Evolutionary conservation across 768 basidiomycete species (phyloP).

Genomic region (Rhizopogon sp.): DNA sequence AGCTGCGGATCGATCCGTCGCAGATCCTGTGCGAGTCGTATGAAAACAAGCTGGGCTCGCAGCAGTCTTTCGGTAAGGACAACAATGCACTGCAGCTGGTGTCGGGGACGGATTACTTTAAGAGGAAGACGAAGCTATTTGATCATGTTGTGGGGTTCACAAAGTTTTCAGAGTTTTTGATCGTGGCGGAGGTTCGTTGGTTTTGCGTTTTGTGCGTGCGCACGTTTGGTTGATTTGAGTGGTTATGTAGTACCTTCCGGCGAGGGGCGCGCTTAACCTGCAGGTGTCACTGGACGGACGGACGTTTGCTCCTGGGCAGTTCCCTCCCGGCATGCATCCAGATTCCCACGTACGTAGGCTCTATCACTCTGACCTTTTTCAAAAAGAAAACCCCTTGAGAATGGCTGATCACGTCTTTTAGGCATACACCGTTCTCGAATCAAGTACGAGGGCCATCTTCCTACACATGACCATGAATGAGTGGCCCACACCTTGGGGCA

Average conservation of each 20-base stretch:
- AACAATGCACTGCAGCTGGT: conserved; percentile 79
- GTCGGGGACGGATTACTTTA: conserved; percentile 70
- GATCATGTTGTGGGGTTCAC: conserved; percentile 90
- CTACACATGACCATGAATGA: conserved; percentile 93
- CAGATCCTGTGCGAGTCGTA: conserved; percentile 94
- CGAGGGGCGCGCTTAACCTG: conserved; percentile 62
- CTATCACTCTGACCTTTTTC: background rate
- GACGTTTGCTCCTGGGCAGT: conserved; percentile 78
- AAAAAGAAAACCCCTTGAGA: background rate
- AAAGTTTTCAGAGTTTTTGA: conserved; percentile 93
- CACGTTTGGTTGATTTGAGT: conserved; percentile 12
- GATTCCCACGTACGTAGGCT: conserved; percentile 73
- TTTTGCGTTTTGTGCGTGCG: background rate
- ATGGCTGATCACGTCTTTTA: conserved; percentile 20
- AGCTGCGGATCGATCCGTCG: conserved; percentile 73
- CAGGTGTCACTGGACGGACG: conserved; percentile 92
- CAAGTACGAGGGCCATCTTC: conserved; percentile 89
- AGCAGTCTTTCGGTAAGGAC: conserved; percentile 45
- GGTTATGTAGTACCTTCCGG: conserved; percentile 41
- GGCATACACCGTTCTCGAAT: conserved; percentile 95
- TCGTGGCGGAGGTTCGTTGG: conserved; percentile 82
- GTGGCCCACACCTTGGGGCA: conserved; percentile 74
- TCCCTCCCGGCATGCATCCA: conserved; percentile 88
- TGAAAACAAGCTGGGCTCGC: conserved; percentile 74
- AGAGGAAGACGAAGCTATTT: conserved; percentile 71